Evolutionary conservation across 345 rosid genomes (phyloP).

Genomic region (Aquilaria sinensis): DNA sequence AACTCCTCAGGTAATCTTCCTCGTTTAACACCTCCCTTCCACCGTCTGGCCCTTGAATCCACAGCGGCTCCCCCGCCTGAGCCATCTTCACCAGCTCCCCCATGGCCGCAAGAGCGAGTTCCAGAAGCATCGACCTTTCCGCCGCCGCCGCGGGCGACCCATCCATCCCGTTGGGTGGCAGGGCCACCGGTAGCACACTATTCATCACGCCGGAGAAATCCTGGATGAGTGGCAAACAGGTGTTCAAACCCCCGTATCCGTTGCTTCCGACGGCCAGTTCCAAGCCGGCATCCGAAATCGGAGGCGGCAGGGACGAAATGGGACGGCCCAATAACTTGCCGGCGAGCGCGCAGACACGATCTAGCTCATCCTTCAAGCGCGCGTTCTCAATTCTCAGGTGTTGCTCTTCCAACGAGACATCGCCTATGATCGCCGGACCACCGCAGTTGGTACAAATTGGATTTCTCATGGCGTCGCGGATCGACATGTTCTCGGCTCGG

Average conservation of each 20-base stretch:
- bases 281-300: conserved; percentile 61
- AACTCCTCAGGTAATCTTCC: conserved; percentile 56
- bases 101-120: conserved; percentile 81
- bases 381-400: conserved; percentile 84
- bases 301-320: conserved; percentile 36
- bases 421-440: conserved; percentile 75
- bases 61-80: conserved; percentile 69
- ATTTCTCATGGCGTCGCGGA: conserved; percentile 87
- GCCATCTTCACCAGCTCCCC: conserved; percentile 84
- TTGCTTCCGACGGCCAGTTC: conserved; percentile 80
- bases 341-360: conserved; percentile 78
- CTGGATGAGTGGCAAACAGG: conserved; percentile 19
- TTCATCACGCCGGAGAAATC: conserved; percentile 52
- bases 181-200: conserved; percentile 25
- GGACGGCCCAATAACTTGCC: conserved; percentile 92
- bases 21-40: conserved; percentile 56
- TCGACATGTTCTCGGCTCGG: conserved; percentile 78
- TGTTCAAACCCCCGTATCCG: conserved; percentile 40
- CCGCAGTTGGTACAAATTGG: conserved; percentile 91
- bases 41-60: conserved; percentile 60
- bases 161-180: conserved; percentile 25
- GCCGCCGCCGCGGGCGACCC: conserved; percentile 24
- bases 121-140: conserved; percentile 71
- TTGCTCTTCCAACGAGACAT: conserved; percentile 84
- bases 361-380: conserved; percentile 77